Conservation (phyloP, 23 red algal genomes). For the Agarophyton chilense region DNA sequence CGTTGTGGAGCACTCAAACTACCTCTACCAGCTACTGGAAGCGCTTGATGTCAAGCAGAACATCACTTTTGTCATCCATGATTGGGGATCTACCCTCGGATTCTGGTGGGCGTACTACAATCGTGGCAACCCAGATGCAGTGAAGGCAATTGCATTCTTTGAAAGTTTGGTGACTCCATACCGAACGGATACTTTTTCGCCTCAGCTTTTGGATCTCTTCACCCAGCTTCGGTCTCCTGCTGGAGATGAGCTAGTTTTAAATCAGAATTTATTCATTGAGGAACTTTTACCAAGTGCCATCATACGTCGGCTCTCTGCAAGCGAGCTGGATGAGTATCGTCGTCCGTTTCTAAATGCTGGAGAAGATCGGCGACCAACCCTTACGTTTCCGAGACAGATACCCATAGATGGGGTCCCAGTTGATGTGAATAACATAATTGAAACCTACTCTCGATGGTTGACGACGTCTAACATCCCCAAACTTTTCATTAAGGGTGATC, state of each 20-base stretch:
- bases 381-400: constrained; percentile 33
- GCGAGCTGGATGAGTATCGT: constrained; percentile 30
- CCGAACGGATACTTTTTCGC: not conserved
- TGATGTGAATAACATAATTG: constrained; percentile 6
- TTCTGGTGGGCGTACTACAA: constrained; percentile 52
- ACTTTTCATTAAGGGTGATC: constrained; percentile 37
- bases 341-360: constrained; percentile 50
- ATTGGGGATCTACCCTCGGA: constrained; percentile 53
- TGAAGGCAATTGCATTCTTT: constrained; percentile 42
- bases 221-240: constrained; percentile 13
- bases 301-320: not conserved
- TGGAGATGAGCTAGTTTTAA: constrained; percentile 34
- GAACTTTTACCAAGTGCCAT: not conserved
- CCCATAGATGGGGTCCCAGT: constrained; percentile 33
- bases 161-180: constrained; percentile 16
- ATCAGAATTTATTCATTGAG: constrained; percentile 37
- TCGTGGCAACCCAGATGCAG: constrained; percentile 2
- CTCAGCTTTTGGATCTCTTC: not conserved
- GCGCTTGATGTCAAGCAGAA: constrained; percentile 9
- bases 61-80: constrained; percentile 53
- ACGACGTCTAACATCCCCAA: constrained; percentile 34
- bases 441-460: constrained; percentile 44
- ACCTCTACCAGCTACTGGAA: constrained; percentile 30
- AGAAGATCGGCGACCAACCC: constrained; percentile 33
- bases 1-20: constrained; percentile 31